These are phyloP conservation scores for Yarrowia osloensis DNA, from an alignment of 805 yeast species.

Conservation along the genomic window DNA sequence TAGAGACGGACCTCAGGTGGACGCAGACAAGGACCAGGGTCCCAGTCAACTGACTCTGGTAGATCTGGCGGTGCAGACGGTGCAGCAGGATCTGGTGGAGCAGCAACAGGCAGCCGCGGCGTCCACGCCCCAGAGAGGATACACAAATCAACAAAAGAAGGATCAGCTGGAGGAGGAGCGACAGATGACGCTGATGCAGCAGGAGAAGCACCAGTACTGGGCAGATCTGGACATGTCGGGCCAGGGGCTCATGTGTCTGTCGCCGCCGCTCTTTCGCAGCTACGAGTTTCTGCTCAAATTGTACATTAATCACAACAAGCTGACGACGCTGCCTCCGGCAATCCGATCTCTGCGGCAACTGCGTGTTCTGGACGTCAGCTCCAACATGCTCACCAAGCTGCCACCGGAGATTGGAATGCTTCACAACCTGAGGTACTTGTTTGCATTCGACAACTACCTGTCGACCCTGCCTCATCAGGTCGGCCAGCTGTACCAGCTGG, in stretches of 20 bases:
- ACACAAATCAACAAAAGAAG: conserved; percentile 40
- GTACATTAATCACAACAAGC: conserved; percentile 82
- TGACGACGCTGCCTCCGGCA: conserved; percentile 65
- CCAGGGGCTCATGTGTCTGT: conserved; percentile 71
- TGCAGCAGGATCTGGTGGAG: conserved; percentile 37
- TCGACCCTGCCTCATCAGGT: conserved; percentile 76
- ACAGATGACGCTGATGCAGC: conserved; percentile 45
- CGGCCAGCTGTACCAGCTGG: conserved; percentile 80
- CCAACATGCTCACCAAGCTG: conserved; percentile 67
- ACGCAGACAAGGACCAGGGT: conserved; percentile 38
- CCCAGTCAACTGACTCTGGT: conserved; percentile 42
- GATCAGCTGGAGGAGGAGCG: conserved; percentile 47
- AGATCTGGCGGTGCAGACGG: conserved; percentile 45
- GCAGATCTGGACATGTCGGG: conserved; percentile 90
- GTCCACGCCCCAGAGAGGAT: conserved; percentile 32
- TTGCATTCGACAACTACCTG: conserved; percentile 84
- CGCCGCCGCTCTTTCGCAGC: conserved; percentile 67
- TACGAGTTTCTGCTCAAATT: conserved; percentile 84
- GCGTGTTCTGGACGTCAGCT: conserved; percentile 81
- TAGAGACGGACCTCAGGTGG: conserved; percentile 3
- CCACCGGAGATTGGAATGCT: conserved; percentile 86
- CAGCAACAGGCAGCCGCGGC: conserved; percentile 27
- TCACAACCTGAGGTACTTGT: conserved; percentile 74
- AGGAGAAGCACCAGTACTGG: conserved; percentile 76
- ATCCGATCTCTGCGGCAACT: conserved; percentile 70